Evolutionary conservation across 2,329 filamentous ascomycete genomes (phyloP).

Genomic region (Chaetomiaceae sp.): DNA sequence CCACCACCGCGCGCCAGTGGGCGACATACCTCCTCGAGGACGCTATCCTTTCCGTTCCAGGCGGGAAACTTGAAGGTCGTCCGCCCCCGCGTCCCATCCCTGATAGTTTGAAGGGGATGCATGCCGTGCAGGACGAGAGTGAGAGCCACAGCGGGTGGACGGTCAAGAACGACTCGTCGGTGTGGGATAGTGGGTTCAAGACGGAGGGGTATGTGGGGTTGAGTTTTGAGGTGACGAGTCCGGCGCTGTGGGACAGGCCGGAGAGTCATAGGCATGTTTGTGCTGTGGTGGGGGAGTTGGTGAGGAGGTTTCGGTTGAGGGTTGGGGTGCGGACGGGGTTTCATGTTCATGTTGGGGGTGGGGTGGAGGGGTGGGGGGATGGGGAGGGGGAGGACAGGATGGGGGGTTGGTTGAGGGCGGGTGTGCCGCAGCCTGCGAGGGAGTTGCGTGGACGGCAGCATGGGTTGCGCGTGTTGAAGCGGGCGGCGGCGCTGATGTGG

Average conservation of each 20-base stretch:
- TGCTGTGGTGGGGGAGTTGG: slow-evolving; percentile 5
- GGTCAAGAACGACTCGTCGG: background rate
- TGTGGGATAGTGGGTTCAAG: background rate
- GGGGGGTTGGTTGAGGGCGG: too few relatives aligned
- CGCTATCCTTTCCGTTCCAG: too few relatives aligned
- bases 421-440: too few relatives aligned
- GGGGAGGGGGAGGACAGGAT: background rate
- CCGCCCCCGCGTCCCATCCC: too few relatives aligned
- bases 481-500: slow-evolving; percentile 20
- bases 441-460: background rate
- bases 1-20: too few relatives aligned
- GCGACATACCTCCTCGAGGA: too few relatives aligned
- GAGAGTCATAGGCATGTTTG: slow-evolving; percentile 12
- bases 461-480: slow-evolving; percentile 1
- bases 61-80: too few relatives aligned
- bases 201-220: background rate
- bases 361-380: background rate
- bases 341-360: slow-evolving; percentile 16
- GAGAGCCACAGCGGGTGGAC: background rate
- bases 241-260: slow-evolving; percentile 15
- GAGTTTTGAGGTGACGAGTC: slow-evolving; percentile 9
- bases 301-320: slow-evolving; percentile 4
- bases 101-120: background rate
- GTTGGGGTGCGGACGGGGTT: slow-evolving; percentile 11
- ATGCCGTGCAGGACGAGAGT: background rate